Evolutionary conservation across 805 yeast species (phyloP).

Genomic region (Ogataea methylovora): DNA sequence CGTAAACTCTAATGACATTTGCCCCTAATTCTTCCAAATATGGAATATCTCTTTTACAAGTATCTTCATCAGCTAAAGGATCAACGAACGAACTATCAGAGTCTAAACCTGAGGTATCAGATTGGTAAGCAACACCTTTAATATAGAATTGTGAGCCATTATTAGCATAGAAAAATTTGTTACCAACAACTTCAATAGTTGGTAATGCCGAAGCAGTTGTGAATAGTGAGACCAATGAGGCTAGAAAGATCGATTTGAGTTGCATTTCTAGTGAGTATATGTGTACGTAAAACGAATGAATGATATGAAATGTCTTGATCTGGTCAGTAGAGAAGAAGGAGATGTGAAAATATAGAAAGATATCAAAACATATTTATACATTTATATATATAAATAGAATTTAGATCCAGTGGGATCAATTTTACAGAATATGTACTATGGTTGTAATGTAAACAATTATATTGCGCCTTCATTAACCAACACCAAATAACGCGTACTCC

Average conservation of each 20-base stretch:
- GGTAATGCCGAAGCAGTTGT: constrained; percentile 24
- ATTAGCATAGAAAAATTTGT: constrained; percentile 65
- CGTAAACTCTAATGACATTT: constrained; percentile 81
- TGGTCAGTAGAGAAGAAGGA: too few species aligned
- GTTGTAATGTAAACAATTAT: too few species aligned
- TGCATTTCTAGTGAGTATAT: constrained; percentile 4
- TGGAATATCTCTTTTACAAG: constrained; percentile 82
- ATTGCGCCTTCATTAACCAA: too few species aligned
- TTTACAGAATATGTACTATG: too few species aligned
- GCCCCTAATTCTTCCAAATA: constrained; percentile 59
- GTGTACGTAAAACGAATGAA: constrained; percentile 1
- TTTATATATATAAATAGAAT: too few species aligned
- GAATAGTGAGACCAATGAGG: constrained; percentile 9
- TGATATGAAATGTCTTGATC: neutral
- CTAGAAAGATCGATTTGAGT: constrained; percentile 4
- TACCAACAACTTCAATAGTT: constrained; percentile 57
- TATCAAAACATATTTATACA: too few species aligned
- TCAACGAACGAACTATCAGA: constrained; percentile 41
- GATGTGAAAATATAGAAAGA: too few species aligned
- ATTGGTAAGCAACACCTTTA: constrained; percentile 85
- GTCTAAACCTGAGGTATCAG: constrained; percentile 42
- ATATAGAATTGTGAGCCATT: constrained; percentile 80
- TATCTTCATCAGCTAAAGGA: constrained; percentile 63
- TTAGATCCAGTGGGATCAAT: too few species aligned
- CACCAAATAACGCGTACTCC: too few species aligned